Conservation (phyloP, 805 yeast species). For the Yamadazyma phyllophila region DNA sequence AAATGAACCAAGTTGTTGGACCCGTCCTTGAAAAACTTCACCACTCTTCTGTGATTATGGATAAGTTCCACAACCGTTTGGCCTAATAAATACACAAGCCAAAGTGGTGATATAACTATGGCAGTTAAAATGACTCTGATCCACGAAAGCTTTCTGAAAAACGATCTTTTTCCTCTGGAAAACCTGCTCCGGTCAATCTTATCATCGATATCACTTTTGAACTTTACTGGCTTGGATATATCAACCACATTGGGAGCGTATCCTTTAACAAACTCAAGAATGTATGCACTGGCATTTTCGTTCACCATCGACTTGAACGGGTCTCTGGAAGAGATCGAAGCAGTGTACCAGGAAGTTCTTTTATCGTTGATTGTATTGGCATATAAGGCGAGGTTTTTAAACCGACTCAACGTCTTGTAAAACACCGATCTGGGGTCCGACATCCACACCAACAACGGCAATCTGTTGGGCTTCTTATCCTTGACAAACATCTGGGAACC, state of each 20-base stretch:
- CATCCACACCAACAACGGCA: conserved; percentile 65
- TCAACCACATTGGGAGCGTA: conserved; percentile 62
- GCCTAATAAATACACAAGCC: conserved; percentile 57
- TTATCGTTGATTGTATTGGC: conserved; percentile 79
- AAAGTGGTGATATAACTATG: conserved; percentile 57
- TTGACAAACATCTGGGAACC: conserved; percentile 70
- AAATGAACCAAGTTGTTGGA: conserved; percentile 27
- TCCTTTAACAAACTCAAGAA: conserved; percentile 45
- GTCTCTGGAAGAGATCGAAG: conserved; percentile 63
- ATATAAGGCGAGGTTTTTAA: conserved; percentile 56
- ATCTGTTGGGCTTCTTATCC: conserved; percentile 16
- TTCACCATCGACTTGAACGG: conserved; percentile 56
- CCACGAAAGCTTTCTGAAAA: conserved; percentile 46
- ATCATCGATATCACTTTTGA: conserved; percentile 7
- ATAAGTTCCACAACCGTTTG: conserved; percentile 37
- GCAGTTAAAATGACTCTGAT: conserved; percentile 43
- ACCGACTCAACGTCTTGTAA: conserved; percentile 50
- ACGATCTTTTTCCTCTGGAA: conserved; percentile 25
- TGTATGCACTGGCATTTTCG: conserved; percentile 31
- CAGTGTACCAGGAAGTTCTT: conserved; percentile 80
- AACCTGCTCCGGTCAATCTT: neutral
- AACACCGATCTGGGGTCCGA: conserved; percentile 61
- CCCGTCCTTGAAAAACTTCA: conserved; percentile 24
- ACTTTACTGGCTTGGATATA: conserved; percentile 41
- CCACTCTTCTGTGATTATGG: conserved; percentile 27